Evolutionary conservation across 1,284 basidiomycete species (phyloP), one percentile per base, ranked within the genome.

Genomic region (Testicularia cyperi): DNA sequence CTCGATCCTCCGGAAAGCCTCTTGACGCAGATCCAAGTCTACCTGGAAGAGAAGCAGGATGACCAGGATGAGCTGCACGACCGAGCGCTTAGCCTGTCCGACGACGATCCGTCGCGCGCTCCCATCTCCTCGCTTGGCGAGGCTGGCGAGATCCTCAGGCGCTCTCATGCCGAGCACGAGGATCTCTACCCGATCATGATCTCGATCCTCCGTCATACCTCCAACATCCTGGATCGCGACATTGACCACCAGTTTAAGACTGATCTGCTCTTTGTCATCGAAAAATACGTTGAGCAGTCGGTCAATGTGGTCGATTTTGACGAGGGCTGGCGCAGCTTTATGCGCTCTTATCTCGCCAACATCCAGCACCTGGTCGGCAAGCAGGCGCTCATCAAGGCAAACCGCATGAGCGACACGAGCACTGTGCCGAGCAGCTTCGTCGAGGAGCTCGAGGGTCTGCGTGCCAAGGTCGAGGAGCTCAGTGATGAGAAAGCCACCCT

Each of bases 41-140:
- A 90, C 65, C 82, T 83, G 0, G 89, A 94, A 60, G 90, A 92
- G 74, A 88, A 89, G 66, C 87, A 87, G 38, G 89, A 91, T 61
- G 90, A 94, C 74, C 86, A 89, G 73, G 85, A 88, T 70, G 88
- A 91, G 43, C 81, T 90, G 75, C 62, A 55, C 30, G 66, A 70
- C 15, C 44, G 66, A 6, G 47, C 47, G 6, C 38, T 68, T 15
- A 40, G 38, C 13, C 12, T 51, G 25, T 13, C 45, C 6, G 51
- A 61, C 5, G 39, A 37, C 12, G 53, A 54, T 14, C 52, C 31
- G 7, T 14, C 26, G 16, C 33, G 60, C 5, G 44, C 60, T 20
- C 37, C 36, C 5, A 34, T 57, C 28, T 49, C 47, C 12, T 34
- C 45, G 8, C 44, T 67, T 8, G 64, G 61, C 21, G 65, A 68